These are phyloP conservation scores for Alternaria sp. DNA, from an alignment of 2,329 filamentous ascomycete genomes.

Conservation along the genomic window DNA sequence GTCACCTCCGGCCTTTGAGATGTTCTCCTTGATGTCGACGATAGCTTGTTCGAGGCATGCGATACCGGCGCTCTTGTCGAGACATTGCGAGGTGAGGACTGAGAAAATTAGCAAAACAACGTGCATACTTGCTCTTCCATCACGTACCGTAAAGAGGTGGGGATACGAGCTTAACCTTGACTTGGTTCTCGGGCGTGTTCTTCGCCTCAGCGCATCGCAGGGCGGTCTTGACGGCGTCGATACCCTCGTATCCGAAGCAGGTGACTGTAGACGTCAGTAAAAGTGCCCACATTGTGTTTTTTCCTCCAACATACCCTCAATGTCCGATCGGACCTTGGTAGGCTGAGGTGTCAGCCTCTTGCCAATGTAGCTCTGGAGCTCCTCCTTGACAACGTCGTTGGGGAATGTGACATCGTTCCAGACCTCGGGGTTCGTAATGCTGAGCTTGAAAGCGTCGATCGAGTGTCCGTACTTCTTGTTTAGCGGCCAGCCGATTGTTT, in stretches of 20 bases:
- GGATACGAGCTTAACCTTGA: conserved; percentile 98
- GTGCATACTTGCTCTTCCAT: neutral
- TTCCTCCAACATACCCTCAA: conserved; percentile 81
- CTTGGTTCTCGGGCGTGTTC: conserved; percentile 90
- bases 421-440: conserved; percentile 96
- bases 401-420: conserved; percentile 95
- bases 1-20: conserved; percentile 78
- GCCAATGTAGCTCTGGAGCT: conserved; percentile 93
- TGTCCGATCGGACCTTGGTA: conserved; percentile 98
- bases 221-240: conserved; percentile 95
- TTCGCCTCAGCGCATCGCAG: conserved; percentile 89
- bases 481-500: conserved; percentile 94
- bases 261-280: conserved; percentile 40
- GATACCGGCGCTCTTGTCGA: conserved; percentile 92
- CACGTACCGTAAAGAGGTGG: conserved; percentile 78
- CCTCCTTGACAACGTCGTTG: conserved; percentile 82
- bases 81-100: conserved; percentile 91
- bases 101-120: conserved; percentile 21
- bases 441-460: conserved; percentile 98
- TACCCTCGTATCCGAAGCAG: conserved; percentile 85
- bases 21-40: conserved; percentile 81
- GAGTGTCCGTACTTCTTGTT: conserved; percentile 98
- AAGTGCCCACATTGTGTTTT: neutral
- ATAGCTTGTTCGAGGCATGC: conserved; percentile 87
- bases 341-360: conserved; percentile 97